Conservation (phyloP, 2,329 filamentous ascomycete genomes). For the Pseudogymnoascus sp. region DNA sequence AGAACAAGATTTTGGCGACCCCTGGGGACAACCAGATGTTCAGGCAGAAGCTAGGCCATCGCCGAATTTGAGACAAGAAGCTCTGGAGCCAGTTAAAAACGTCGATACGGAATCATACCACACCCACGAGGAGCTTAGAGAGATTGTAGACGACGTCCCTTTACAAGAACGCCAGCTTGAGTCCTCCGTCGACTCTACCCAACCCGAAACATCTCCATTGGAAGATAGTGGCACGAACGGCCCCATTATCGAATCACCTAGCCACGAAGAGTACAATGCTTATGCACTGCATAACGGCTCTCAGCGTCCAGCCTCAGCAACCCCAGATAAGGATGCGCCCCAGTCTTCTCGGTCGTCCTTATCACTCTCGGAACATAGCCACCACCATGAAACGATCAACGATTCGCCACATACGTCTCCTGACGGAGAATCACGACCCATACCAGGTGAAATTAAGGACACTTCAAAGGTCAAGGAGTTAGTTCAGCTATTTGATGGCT, state of each 20-base stretch:
- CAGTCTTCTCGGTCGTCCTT: slow-evolving; percentile 22
- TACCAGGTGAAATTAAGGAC: slow-evolving; percentile 12
- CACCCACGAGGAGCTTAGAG: not conserved
- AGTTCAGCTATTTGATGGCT: slow-evolving; percentile 22
- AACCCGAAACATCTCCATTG: not conserved
- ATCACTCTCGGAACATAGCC: slow-evolving; percentile 24
- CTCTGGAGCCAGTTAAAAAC: not conserved
- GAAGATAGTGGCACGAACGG: not conserved
- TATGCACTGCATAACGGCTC: not conserved
- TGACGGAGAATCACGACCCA: slow-evolving; percentile 23
- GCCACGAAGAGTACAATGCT: not conserved
- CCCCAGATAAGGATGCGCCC: slow-evolving; percentile 12
- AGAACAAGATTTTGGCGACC: not conserved
- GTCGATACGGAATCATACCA: not conserved
- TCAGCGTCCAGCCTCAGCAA: not conserved
- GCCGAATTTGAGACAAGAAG: not conserved
- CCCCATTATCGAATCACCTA: not conserved
- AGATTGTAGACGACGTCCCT: not conserved
- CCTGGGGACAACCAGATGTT: not conserved
- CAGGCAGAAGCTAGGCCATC: not conserved
- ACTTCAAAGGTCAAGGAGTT: slow-evolving; percentile 22
- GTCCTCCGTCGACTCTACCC: not conserved
- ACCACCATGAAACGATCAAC: slow-evolving; percentile 18
- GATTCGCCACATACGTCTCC: slow-evolving; percentile 27
- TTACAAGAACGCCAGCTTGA: not conserved